phyloP scores from a whole-genome alignment of 352 stramenopile species.

The Plasmopara muralis region DNA sequence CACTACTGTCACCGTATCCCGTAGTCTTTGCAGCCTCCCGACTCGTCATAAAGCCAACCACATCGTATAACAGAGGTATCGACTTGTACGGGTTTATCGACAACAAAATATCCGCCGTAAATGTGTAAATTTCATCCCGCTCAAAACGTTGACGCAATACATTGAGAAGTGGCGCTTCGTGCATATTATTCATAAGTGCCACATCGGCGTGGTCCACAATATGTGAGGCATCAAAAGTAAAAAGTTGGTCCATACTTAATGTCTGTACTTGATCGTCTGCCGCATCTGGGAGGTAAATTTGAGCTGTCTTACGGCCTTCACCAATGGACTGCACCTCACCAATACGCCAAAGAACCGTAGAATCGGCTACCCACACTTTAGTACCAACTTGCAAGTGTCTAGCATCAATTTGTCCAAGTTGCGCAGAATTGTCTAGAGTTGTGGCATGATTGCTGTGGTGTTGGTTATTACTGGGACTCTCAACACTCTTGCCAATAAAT shows the following conservation, averaged over 20 bases:
- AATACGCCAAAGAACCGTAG: conserved; percentile 73
- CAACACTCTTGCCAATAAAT: conserved; percentile 13
- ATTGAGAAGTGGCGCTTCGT: conserved; percentile 77
- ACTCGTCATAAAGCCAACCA: conserved; percentile 65
- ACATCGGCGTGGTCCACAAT: conserved; percentile 81
- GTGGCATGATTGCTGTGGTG: conserved; percentile 19
- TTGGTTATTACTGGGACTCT: conserved; percentile 19
- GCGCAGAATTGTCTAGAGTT: conserved; percentile 5
- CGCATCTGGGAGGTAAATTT: conserved; percentile 56
- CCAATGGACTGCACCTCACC: conserved; percentile 58
- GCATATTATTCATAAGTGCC: conserved; percentile 87
- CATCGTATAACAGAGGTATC: conserved; percentile 77
- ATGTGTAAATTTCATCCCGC: conserved; percentile 79
- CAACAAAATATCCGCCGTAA: conserved; percentile 77
- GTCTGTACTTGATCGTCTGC: conserved; percentile 56
- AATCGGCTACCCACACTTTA: conserved; percentile 75
- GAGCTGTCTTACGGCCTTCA: conserved; percentile 36
- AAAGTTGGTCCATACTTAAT: conserved; percentile 44
- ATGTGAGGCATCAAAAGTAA: conserved; percentile 78
- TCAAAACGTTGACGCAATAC: conserved; percentile 78
- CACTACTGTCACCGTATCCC: conserved; percentile 26
- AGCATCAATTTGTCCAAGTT: conserved; percentile 44
- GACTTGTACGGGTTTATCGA: conserved; percentile 86
- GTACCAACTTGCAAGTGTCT: conserved; percentile 38
- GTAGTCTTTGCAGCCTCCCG: conserved; percentile 24